Conservation (phyloP, 768 basidiomycete genomes). For the Phylloporus rhodoxanthus region DNA sequence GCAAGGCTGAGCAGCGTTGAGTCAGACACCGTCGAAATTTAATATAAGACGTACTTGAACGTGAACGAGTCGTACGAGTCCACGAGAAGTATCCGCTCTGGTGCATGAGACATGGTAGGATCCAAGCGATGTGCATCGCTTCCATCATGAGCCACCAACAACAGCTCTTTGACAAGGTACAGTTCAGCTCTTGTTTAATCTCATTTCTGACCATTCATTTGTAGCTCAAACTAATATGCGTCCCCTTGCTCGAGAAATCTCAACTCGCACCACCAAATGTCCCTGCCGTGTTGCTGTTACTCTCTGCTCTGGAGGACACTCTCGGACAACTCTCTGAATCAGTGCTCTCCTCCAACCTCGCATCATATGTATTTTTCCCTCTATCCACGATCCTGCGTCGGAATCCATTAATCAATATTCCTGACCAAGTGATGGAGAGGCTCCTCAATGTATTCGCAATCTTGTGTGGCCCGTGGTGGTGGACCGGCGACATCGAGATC, state of each 20-base stretch:
- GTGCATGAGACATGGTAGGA: constrained; percentile 21
- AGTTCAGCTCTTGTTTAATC: neutral
- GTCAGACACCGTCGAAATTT: neutral
- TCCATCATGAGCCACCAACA: constrained; percentile 16
- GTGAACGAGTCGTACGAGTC: constrained; percentile 89
- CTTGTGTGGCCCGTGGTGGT: constrained; percentile 79
- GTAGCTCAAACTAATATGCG: constrained; percentile 67
- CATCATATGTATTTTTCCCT: constrained; percentile 85
- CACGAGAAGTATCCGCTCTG: constrained; percentile 58
- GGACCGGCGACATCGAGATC: constrained; percentile 60
- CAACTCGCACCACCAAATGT: constrained; percentile 53
- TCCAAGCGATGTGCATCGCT: constrained; percentile 7
- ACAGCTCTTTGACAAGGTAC: constrained; percentile 37
- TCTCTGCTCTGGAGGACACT: constrained; percentile 47
- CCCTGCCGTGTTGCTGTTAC: constrained; percentile 41
- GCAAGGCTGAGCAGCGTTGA: constrained; percentile 49
- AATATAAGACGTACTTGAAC: constrained; percentile 58
- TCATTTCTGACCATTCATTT: neutral
- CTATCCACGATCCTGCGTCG: constrained; percentile 78
- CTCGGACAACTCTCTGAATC: constrained; percentile 42
- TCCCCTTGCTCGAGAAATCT: constrained; percentile 71
- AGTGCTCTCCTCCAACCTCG: constrained; percentile 50
- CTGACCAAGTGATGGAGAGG: constrained; percentile 75
- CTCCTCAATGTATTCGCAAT: constrained; percentile 53
- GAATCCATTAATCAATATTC: constrained; percentile 61